A percentile compares a stretch with the other conserved stretches of the same genome.
phyloP scores from a whole-genome alignment of 129 eudicot genomes.

The Apium graveolens region DNA sequence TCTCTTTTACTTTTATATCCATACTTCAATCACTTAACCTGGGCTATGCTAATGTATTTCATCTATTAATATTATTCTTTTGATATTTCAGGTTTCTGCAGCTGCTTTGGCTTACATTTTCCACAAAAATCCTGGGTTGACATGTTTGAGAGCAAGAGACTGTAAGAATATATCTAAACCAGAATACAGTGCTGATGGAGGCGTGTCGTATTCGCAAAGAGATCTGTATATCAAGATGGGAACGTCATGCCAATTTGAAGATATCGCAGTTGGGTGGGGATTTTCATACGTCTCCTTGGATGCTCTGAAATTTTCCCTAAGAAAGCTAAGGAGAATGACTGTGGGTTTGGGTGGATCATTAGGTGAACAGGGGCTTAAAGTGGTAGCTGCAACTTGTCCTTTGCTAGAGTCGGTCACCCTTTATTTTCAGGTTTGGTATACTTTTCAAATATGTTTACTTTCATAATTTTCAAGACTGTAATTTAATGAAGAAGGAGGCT shows the following conservation, averaged over 20 bases:
- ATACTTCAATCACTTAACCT: background rate
- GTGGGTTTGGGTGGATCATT: slow-evolving; percentile 82
- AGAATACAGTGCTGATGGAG: slow-evolving; percentile 13
- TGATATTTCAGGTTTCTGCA: slow-evolving; percentile 47
- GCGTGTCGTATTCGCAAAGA: slow-evolving; percentile 7
- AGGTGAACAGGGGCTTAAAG: slow-evolving; percentile 54
- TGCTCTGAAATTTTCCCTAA: slow-evolving; percentile 41
- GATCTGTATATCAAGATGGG: slow-evolving; percentile 36
- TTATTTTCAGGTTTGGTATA: slow-evolving; percentile 66
- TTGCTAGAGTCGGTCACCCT: slow-evolving; percentile 56
- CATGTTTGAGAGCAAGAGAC: slow-evolving; percentile 51
- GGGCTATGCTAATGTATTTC: background rate
- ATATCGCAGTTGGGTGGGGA: slow-evolving; percentile 82
- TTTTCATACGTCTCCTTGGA: slow-evolving; percentile 43
- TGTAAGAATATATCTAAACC: slow-evolving; percentile 40
- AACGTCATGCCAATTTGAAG: slow-evolving; percentile 57
- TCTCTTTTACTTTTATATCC: background rate
- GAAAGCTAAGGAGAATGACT: slow-evolving; percentile 35
- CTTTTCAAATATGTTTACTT: background rate
- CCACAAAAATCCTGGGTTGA: slow-evolving; percentile 49
- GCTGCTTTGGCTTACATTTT: slow-evolving; percentile 43
- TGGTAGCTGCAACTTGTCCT: slow-evolving; percentile 55
- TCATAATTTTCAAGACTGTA: background rate
- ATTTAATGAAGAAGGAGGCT: too few species aligned
- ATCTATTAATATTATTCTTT: background rate